Evolutionary conservation across 768 basidiomycete species (phyloP).

Genomic region (Mycena vulgaris): DNA sequence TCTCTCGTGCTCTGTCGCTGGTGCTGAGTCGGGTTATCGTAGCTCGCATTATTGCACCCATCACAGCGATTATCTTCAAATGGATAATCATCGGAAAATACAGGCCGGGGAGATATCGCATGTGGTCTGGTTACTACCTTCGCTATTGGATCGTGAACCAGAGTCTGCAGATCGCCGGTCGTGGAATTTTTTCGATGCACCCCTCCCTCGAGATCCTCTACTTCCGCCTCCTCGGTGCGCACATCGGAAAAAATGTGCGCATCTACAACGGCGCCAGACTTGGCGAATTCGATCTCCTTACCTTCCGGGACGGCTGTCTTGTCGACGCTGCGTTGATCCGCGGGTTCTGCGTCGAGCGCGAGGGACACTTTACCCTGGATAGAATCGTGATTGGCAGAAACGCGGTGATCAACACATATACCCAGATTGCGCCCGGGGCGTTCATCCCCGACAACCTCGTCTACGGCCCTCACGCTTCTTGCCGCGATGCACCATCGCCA

Average conservation of each 20-base stretch:
- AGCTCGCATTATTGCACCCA: slow-evolving; percentile 54
- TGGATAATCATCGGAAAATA: slow-evolving; percentile 63
- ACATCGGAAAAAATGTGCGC: slow-evolving; percentile 57
- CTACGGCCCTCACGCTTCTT: slow-evolving; percentile 63
- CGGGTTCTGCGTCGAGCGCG: slow-evolving; percentile 62
- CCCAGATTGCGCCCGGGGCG: slow-evolving; percentile 59
- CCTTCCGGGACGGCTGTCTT: slow-evolving; percentile 58
- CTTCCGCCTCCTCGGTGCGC: slow-evolving; percentile 62
- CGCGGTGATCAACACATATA: slow-evolving; percentile 61
- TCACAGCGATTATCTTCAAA: slow-evolving; percentile 60
- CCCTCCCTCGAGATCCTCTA: slow-evolving; percentile 56
- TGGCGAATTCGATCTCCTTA: slow-evolving; percentile 62
- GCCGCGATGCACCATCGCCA: slow-evolving; percentile 55
- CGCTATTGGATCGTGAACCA: slow-evolving; percentile 34
- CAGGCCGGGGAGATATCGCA: slow-evolving; percentile 53
- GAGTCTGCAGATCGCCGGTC: slow-evolving; percentile 47
- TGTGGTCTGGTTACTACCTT: slow-evolving; percentile 43
- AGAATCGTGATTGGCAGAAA: slow-evolving; percentile 53
- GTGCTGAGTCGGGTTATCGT: neutral
- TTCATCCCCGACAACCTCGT: slow-evolving; percentile 54
- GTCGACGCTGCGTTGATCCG: slow-evolving; percentile 58
- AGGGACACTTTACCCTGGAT: slow-evolving; percentile 60
- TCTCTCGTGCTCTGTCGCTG: neutral
- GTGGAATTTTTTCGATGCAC: slow-evolving; percentile 59
- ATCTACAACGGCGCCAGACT: slow-evolving; percentile 55